These are phyloP conservation scores for Penicillium odoratum DNA, from an alignment of 495 filamentous ascomycete species.

Conservation along the genomic window DNA sequence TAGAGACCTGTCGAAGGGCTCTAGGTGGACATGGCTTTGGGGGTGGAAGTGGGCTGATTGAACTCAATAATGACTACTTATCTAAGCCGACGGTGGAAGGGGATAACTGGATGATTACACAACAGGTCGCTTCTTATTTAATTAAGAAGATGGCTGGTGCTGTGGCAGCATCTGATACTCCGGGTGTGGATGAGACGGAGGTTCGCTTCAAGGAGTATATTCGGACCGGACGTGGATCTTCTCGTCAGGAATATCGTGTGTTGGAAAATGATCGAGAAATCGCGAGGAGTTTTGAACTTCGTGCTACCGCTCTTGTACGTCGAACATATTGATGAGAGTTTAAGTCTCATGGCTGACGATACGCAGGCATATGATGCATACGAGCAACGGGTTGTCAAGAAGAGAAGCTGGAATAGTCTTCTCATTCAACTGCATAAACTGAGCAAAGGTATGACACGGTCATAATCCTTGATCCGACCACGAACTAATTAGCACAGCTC, in stretches of 20 bases:
- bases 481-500: conserved; percentile 18
- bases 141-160: conserved; percentile 49
- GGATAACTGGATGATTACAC: conserved; percentile 56
- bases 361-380: conserved; percentile 40
- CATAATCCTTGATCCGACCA: not conserved
- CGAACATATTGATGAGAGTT: not conserved
- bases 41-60: conserved; percentile 46
- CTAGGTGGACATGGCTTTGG: conserved; percentile 54
- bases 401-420: conserved; percentile 47
- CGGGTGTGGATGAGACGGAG: conserved; percentile 23
- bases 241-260: conserved; percentile 10
- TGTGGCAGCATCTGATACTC: conserved; percentile 18
- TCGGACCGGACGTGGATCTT: conserved; percentile 4
- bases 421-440: conserved; percentile 47
- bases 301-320: conserved; percentile 39
- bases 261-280: conserved; percentile 36
- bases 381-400: conserved; percentile 41
- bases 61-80: conserved; percentile 48
- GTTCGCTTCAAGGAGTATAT: conserved; percentile 25
- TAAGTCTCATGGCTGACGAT: not conserved
- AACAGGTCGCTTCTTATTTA: conserved; percentile 48
- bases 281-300: conserved; percentile 41
- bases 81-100: conserved; percentile 54
- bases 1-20: conserved; percentile 49
- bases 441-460: conserved; percentile 32